Evolutionary conservation across 495 filamentous ascomycete species (phyloP).

Genomic region (Hyaloscypha finlandica): DNA sequence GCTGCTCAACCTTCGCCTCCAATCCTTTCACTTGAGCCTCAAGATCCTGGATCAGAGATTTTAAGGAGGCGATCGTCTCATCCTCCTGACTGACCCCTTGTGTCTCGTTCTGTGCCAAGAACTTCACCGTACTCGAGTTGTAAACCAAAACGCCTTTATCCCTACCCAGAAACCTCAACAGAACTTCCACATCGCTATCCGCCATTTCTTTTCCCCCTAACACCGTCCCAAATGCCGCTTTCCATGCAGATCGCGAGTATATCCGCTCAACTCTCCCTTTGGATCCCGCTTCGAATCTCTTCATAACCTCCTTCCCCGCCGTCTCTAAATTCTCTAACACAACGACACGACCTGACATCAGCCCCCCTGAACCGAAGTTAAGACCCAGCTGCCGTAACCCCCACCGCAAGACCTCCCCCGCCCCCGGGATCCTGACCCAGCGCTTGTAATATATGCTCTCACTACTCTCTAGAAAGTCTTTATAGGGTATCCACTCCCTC

Average conservation of each 20-base stretch:
- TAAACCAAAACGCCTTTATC: constrained; percentile 66
- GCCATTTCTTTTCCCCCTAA: constrained; percentile 58
- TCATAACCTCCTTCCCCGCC: constrained; percentile 47
- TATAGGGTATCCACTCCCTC: constrained; percentile 67
- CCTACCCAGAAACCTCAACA: constrained; percentile 71
- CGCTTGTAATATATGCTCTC: constrained; percentile 68
- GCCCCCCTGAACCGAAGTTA: constrained; percentile 41
- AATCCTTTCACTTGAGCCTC: constrained; percentile 57
- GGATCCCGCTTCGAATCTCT: constrained; percentile 44
- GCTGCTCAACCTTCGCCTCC: constrained; percentile 52
- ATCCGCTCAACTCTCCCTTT: constrained; percentile 53
- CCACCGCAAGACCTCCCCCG: constrained; percentile 73
- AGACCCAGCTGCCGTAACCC: constrained; percentile 70
- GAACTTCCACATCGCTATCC: constrained; percentile 64
- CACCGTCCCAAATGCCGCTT: constrained; percentile 54
- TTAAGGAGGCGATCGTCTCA: constrained; percentile 75
- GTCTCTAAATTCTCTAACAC: constrained; percentile 61
- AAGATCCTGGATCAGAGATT: constrained; percentile 63
- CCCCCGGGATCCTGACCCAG: constrained; percentile 65
- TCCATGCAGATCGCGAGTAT: constrained; percentile 66
- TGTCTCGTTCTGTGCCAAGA: constrained; percentile 51
- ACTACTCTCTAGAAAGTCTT: constrained; percentile 57
- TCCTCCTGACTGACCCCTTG: constrained; percentile 70
- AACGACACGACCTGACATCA: constrained; percentile 57
- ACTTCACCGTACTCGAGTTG: constrained; percentile 74